These are phyloP conservation scores for Besnoitia besnoiti DNA, from an alignment of 169 alveolate species.

Conservation along the genomic window DNA sequence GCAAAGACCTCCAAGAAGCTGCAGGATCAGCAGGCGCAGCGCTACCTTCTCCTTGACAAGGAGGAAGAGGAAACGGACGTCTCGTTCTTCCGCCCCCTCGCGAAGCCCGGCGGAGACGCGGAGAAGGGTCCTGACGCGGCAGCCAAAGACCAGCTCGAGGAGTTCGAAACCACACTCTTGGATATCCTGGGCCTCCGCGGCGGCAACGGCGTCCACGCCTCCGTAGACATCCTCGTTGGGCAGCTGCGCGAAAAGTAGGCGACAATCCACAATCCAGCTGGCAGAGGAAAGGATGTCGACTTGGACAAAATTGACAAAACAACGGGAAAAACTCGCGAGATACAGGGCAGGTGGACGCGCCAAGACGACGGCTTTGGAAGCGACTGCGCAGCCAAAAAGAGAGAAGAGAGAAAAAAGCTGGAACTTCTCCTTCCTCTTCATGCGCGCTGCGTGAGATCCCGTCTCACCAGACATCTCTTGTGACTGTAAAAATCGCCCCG, in stretches of 20 bases:
- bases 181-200: slow-evolving; percentile 16
- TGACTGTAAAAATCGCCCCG: too few relatives aligned
- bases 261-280: too few relatives aligned
- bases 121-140: neutral
- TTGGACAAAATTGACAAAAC: too few relatives aligned
- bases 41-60: neutral
- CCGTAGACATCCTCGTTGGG: slow-evolving; percentile 12
- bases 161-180: neutral
- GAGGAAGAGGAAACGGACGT: slow-evolving; percentile 14
- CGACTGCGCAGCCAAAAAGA: too few relatives aligned
- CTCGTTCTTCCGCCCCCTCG: neutral
- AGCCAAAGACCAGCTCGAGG: slow-evolving; percentile 1
- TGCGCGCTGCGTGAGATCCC: too few relatives aligned
- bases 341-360: too few relatives aligned
- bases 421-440: too few relatives aligned
- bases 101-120: neutral
- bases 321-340: too few relatives aligned
- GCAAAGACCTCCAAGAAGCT: neutral
- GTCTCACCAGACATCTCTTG: too few relatives aligned
- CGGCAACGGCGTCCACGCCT: neutral
- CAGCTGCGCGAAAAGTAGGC: slow-evolving; percentile 13
- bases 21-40: slow-evolving; percentile 21
- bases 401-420: too few relatives aligned
- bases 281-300: too few relatives aligned
- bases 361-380: too few relatives aligned